Conservation (phyloP, 2,329 filamentous ascomycete genomes). For the Trichoderma sp. region DNA sequence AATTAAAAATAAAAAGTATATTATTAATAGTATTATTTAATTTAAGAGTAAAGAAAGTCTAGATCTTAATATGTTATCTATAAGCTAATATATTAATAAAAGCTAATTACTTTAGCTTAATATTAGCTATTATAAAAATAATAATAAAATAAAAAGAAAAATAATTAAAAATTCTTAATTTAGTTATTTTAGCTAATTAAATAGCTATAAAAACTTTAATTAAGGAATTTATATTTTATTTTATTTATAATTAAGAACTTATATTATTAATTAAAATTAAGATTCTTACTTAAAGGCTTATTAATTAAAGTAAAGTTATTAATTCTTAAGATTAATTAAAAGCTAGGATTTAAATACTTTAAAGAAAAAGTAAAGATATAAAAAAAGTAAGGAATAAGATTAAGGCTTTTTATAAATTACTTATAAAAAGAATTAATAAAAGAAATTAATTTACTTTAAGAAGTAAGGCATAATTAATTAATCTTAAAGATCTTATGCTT, state of each 20-base stretch:
- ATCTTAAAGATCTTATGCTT: neutral
- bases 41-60: neutral
- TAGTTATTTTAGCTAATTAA: neutral
- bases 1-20: neutral
- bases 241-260: neutral
- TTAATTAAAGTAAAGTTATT: neutral
- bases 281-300: neutral
- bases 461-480: neutral
- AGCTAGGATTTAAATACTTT: neutral
- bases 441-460: neutral
- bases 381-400: neutral
- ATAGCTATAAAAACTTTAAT: neutral
- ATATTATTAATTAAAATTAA: neutral
- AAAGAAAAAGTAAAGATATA: neutral
- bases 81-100: neutral
- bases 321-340: neutral
- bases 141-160: neutral
- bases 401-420: neutral
- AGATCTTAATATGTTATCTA: neutral
- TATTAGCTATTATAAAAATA: neutral
- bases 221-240: neutral
- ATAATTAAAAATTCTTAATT: neutral
- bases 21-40: neutral
- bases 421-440: neutral
- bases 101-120: neutral